Conservation (phyloP, 2,329 filamentous ascomycete genomes). For the Botrytis fabae region DNA sequence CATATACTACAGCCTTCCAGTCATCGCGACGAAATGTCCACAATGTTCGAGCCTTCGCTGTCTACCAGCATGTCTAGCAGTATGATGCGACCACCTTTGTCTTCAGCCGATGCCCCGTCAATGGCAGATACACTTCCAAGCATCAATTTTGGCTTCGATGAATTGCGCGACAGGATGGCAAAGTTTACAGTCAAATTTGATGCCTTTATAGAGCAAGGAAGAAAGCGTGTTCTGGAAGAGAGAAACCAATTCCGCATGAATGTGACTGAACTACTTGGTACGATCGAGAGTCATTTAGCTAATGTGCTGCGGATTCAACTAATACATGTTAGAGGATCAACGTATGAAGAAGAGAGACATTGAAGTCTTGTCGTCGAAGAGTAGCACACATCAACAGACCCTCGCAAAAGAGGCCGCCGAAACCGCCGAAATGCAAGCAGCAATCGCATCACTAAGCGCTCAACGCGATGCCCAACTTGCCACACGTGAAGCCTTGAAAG, state of each 20-base stretch:
- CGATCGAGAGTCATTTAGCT: slow-evolving; percentile 26
- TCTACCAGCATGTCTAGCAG: slow-evolving; percentile 56
- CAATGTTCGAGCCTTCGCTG: slow-evolving; percentile 67
- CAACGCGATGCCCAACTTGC: slow-evolving; percentile 63
- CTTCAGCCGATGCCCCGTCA: slow-evolving; percentile 60
- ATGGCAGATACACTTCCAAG: slow-evolving; percentile 79
- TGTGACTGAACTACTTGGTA: slow-evolving; percentile 86
- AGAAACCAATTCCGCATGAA: slow-evolving; percentile 92
- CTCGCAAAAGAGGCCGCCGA: slow-evolving; percentile 77
- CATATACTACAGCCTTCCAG: neutral
- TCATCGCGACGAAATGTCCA: slow-evolving; percentile 49
- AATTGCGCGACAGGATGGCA: slow-evolving; percentile 90
- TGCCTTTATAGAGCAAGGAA: slow-evolving; percentile 86
- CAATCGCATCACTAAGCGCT: slow-evolving; percentile 57
- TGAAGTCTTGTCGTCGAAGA: slow-evolving; percentile 74
- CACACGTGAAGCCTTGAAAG: slow-evolving; percentile 56
- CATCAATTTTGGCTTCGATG: slow-evolving; percentile 95
- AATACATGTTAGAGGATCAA: slow-evolving; percentile 70
- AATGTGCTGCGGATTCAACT: slow-evolving; percentile 1
- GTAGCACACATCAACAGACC: slow-evolving; percentile 68
- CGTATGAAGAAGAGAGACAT: slow-evolving; percentile 87
- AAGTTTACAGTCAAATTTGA: slow-evolving; percentile 91
- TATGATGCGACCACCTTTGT: slow-evolving; percentile 48
- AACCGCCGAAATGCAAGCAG: slow-evolving; percentile 69
- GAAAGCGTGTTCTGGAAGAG: slow-evolving; percentile 88